Percentiles rank a stretch among this genome's conserved stretches.
Conservation (phyloP, 805 yeast species). For the Saccharomycopsis synnaedendra region DNA sequence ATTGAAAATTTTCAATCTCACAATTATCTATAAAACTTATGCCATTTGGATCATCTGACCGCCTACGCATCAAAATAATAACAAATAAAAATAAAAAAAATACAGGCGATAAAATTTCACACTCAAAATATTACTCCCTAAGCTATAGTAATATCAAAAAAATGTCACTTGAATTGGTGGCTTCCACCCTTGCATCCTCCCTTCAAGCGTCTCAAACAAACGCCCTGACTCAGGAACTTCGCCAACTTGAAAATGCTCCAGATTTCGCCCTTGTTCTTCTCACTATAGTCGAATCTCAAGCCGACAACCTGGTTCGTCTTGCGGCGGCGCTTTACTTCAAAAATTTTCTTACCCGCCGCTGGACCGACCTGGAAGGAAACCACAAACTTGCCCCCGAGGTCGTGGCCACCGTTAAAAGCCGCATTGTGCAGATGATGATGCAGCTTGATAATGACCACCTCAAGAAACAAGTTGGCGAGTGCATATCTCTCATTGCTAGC, state of each 20-base stretch:
- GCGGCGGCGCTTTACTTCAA: constrained; percentile 90
- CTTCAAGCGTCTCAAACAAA: constrained; percentile 20
- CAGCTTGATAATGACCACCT: constrained; percentile 55
- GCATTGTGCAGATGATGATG: constrained; percentile 82
- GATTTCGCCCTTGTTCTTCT: constrained; percentile 72
- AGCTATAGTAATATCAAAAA: too few relatives aligned
- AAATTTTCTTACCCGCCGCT: constrained; percentile 70
- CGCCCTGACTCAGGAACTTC: constrained; percentile 54
- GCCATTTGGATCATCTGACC: too few relatives aligned
- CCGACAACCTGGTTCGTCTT: constrained; percentile 49
- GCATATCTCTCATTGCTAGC: constrained; percentile 86
- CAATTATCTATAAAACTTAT: too few relatives aligned
- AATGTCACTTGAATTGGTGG: too few relatives aligned
- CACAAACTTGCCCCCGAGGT: constrained; percentile 53
- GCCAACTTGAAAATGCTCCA: constrained; percentile 46
- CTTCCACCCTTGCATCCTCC: too few relatives aligned
- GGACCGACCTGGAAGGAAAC: constrained; percentile 86
- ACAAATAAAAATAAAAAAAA: too few relatives aligned
- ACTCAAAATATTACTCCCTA: too few relatives aligned
- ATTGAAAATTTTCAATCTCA: too few relatives aligned
- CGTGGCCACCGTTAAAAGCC: constrained; percentile 55
- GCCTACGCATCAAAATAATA: too few relatives aligned
- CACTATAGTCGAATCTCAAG: constrained; percentile 61
- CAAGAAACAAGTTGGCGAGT: constrained; percentile 92
- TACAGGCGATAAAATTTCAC: too few relatives aligned